phyloP scores from a whole-genome alignment of 2,329 filamentous ascomycete genomes.

The Penicillium sp. region DNA sequence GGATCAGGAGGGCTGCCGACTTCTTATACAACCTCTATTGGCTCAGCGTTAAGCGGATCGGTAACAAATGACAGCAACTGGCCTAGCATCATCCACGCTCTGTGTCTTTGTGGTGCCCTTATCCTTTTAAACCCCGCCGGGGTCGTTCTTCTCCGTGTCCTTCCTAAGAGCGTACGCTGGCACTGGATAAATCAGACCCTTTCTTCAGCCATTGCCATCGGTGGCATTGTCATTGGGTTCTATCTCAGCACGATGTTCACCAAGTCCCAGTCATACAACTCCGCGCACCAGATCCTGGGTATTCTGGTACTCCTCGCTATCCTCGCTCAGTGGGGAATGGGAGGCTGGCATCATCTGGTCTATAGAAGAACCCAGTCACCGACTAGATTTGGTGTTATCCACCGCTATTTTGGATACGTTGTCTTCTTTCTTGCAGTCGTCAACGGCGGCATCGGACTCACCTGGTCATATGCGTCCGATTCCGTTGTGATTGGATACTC shows the following conservation, averaged over 20 bases:
- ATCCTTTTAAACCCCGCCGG: slow-evolving; percentile 21
- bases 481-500: slow-evolving; percentile 16
- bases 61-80: slow-evolving; percentile 17
- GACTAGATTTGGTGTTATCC: slow-evolving; percentile 21
- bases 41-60: slow-evolving; percentile 6
- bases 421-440: slow-evolving; percentile 26
- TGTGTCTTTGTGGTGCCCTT: slow-evolving; percentile 14
- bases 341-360: slow-evolving; percentile 39
- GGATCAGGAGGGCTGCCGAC: slow-evolving; percentile 12
- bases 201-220: slow-evolving; percentile 36
- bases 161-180: slow-evolving; percentile 21
- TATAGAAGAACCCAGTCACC: slow-evolving; percentile 22
- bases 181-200: slow-evolving; percentile 44
- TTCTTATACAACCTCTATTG: slow-evolving; percentile 10
- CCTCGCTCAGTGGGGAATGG: slow-evolving; percentile 39
- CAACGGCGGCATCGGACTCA: slow-evolving; percentile 18
- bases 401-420: slow-evolving; percentile 28
- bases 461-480: slow-evolving; percentile 17
- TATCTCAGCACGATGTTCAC: slow-evolving; percentile 33
- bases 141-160: slow-evolving; percentile 19
- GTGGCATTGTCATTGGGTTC: slow-evolving; percentile 44
- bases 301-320: slow-evolving; percentile 38
- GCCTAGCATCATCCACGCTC: slow-evolving; percentile 20
- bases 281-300: slow-evolving; percentile 50
- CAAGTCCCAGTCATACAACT: slow-evolving; percentile 43